Base-by-base conservation (phyloP, 768 basidiomycete genomes). In the Dacryopinax primogenitus region DNA sequence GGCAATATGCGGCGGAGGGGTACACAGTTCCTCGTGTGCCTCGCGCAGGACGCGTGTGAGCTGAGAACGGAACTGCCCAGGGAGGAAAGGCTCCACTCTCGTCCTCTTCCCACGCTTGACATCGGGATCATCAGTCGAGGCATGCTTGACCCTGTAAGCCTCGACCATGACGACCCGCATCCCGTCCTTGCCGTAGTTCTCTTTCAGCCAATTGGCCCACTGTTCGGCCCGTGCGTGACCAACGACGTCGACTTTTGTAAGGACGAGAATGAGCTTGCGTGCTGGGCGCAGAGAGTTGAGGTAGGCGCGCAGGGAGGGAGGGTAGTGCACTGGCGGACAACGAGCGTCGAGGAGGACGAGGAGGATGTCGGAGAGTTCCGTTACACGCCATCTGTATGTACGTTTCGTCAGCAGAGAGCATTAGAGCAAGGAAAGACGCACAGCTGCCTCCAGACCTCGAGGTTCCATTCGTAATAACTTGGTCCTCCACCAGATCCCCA, bases 401-500 rank as follows among this genome's bases (percentile, higher is more conserved):
- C 61, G 44, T 61, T 61, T 35, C 66, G 36, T 63, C 1, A 34
- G 18, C 64, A 51, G 16, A 34, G 39, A n/a, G n/a, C 9, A 37
- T 33, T 64, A 64, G 47, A 63, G 35, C 7, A 16, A 41, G 9
- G 18, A 16, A 23, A 62, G 18, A 80, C 87, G 69, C 74, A 90
- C 84, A 97, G 76, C 77, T 97, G 95, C 68, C 94, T 77, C 93
- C 93, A 97, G 15, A 96, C 92, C 72, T 96, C 90, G 47, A 96
- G 71, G 73, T 97, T 96, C 41, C 89, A 82, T 75, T 96, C 93
- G 73, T 85, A 96, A 74, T 86, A 86, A 0, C 87, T 86, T 1
- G 87, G 84, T 2, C 89, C 87, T 45, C 77, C 76, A 23, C 41
- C 11, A 68, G 84, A 16, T 36, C 30, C 7, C 30, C n/a, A 15